Percentiles rank a stretch among this genome's conserved stretches.
Evolutionary conservation across 148 eudicot species (phyloP).

Genomic region (Euryodendron excelsum): DNA sequence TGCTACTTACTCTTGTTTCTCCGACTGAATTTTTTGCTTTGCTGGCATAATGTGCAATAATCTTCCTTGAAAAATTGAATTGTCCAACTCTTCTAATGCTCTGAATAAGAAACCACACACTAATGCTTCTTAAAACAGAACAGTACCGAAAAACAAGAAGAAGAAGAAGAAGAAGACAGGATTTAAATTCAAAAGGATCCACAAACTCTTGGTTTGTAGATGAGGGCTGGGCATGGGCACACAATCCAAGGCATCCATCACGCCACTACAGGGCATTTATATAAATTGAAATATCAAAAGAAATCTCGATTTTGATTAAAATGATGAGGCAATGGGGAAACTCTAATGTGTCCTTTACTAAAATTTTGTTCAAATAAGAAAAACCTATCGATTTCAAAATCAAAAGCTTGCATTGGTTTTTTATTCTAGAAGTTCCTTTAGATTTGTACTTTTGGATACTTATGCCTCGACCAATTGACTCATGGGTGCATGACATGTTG

Average conservation of each 20-base stretch:
- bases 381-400: background rate
- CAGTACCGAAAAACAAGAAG: background rate
- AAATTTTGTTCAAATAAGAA: background rate
- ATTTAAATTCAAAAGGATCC: background rate
- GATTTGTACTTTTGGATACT: background rate
- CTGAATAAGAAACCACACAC: constrained; percentile 29
- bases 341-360: background rate
- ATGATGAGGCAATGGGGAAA: background rate
- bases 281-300: background rate
- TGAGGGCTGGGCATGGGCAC: background rate
- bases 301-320: background rate
- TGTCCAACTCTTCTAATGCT: constrained; percentile 78
- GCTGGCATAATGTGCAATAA: constrained; percentile 81
- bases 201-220: background rate
- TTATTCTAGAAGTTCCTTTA: background rate
- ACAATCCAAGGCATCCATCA: background rate
- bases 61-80: constrained; percentile 85
- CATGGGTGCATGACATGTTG: background rate
- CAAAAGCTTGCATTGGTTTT: background rate
- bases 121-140: background rate
- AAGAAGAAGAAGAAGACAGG: background rate
- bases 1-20: constrained; percentile 60
- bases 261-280: background rate
- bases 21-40: constrained; percentile 46
- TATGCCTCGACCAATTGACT: background rate